Evolutionary conservation across 495 filamentous ascomycete genomes (phyloP), one percentile per base, ranked within the genome.

Genomic region (Xylaria intraflava): DNA sequence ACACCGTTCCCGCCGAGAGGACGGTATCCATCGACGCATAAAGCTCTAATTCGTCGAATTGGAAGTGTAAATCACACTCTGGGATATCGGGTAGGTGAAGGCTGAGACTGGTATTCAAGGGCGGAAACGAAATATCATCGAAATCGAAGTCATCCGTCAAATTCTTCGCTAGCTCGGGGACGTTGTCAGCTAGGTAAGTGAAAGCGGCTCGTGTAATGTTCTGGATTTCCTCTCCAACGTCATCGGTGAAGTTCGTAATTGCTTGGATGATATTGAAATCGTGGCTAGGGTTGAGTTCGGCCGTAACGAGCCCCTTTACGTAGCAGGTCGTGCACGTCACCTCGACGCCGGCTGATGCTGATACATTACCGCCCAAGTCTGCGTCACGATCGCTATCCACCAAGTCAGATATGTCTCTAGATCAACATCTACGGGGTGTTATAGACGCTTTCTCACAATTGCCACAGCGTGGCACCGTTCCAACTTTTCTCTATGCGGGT

Each of bases 251-350:
- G 29, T 69, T 66, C 1, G 62, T 26, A 31, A 78, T 47, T 22
- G 60, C 62, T 20, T 70, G 57, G 29, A 53, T 65, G 26, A 71
- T 64, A 30, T 76, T 69, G 61, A 75, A 72, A 36, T 68, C 58
- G 26, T 65, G 64, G 16, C 66, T 59, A 30, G 76, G 60, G 1
- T 60, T 69, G 33, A 80, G 59, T 12, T 66, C 53, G 10, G 72
- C 69, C 4, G 61, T 76, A 10, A 70, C 74, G 9, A 55, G 54
- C 44, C 77, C 77, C 38, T 75, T 76, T 54, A 78, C 60, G 53
- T 81, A 82, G 55, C 78, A 81, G 33, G 65, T 74, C 17, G 67
- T 69, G 61, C 78, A 79, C 10, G 61, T 67, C 40, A 81, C 72
- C 54, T 73, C 65, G 17, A 75, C 56, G 17, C 51, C 55, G 5